Evolutionary conservation across 441 rosid species (phyloP), one percentile per base, ranked within the genome.

Genomic region (Cnidoscolus chayamansa): DNA sequence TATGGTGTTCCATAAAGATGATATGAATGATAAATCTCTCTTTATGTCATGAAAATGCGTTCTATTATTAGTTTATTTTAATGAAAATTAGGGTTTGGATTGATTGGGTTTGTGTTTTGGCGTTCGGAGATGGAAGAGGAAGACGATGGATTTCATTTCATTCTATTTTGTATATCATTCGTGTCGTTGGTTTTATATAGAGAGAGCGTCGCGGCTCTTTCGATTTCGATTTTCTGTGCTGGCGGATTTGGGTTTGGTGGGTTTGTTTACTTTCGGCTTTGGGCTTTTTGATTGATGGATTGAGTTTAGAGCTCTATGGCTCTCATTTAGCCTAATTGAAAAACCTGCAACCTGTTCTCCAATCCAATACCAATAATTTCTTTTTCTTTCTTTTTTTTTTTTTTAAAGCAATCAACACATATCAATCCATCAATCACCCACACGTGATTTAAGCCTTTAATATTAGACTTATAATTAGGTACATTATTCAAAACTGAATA

Each of bases 41-140:
- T 67, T 25, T 49, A 66, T 60, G 4, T 17, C 57, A 50, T 67
- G 65, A 63, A 67, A 43, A 59, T 59, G 20, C 13, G 40, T 16
- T 17, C 0, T 17, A n/a, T 58, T 11, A 6, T 25, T 8, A 11
- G 43, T 25, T 45, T 13, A 0, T 43, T 74, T 65, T 53, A 37
- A 40, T 15, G 37, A 43, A 74, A 43, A 69, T 71, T 80, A 76
- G 80, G 83, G 83, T 80, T 50, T 64, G 25, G 75, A 61, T 80
- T 75, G 60, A 71, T 56, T 62, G 48, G 57, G 67, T 15, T 73
- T 69, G 25, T 25, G 25, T 25, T 25, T 25, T 25, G 25, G 25
- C 0, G n/a, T 11, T 59, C 6, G 15, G 30, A 30, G 59, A 59
- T 59, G 37, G n/a, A 59, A 40, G 63, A 59, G 2, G n/a, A 59